Percentiles rank a stretch among this genome's conserved stretches.
Evolutionary conservation across 2,329 filamentous ascomycete species (phyloP).

Genomic region (Aspergillus aculeatus): DNA sequence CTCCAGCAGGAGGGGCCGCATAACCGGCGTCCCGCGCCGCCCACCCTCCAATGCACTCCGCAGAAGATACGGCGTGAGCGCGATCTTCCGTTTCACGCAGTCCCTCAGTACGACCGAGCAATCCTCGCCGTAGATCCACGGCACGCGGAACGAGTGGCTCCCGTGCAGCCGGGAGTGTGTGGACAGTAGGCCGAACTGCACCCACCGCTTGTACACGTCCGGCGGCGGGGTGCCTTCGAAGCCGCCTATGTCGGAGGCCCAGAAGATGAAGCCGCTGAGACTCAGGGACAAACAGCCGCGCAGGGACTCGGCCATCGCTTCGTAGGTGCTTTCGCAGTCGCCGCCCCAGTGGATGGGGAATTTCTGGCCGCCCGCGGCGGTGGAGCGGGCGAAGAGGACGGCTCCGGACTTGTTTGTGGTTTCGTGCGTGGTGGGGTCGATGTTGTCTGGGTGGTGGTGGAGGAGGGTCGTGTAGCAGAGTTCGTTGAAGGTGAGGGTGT

Average conservation of each 20-base stretch:
- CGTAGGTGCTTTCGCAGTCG: conserved; percentile 71
- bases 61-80: conserved; percentile 59
- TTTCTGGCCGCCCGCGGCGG: conserved; percentile 66
- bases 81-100: conserved; percentile 54
- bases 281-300: conserved; percentile 65
- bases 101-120: conserved; percentile 58
- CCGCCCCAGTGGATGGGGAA: conserved; percentile 73
- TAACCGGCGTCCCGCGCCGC: conserved; percentile 58
- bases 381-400: conserved; percentile 65
- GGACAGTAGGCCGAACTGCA: conserved; percentile 71
- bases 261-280: conserved; percentile 65
- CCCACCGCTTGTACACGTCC: conserved; percentile 75
- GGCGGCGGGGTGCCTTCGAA: conserved; percentile 68
- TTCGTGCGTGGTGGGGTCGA: too few species aligned
- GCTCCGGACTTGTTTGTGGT: conserved; percentile 19
- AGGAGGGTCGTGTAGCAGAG: conserved; percentile 66
- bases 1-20: conserved; percentile 67
- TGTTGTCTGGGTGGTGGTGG: conserved; percentile 43
- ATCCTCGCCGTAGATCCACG: conserved; percentile 69
- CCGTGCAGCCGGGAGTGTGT: conserved; percentile 70
- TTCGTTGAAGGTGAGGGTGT: conserved; percentile 71
- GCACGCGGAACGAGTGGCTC: conserved; percentile 69
- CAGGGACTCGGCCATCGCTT: conserved; percentile 70
- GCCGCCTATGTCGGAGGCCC: conserved; percentile 69
- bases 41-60: conserved; percentile 52